Base-by-base conservation (phyloP, 2,329 filamentous ascomycete species). In the Cladosporium sp. region DNA sequence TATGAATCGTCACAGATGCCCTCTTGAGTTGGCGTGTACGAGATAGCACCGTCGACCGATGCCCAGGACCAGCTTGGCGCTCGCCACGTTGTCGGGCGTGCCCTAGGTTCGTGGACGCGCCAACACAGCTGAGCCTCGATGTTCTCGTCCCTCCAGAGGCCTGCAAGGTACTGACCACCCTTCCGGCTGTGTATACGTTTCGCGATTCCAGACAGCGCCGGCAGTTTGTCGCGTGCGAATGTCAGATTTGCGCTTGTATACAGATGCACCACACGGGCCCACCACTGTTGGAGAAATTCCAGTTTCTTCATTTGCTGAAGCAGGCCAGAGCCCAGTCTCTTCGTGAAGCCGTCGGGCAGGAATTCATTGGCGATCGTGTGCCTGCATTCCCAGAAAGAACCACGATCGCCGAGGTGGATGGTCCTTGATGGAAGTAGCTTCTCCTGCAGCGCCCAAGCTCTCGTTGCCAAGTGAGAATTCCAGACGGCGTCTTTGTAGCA, bases 41-140 rank as follows among this genome's bases (percentile, higher is more conserved):
- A 58, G 16, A 59, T 32, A 18, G 57, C 32, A 10, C 21, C 39
- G 21, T 59, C 32, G 11, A 59, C 21, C 8, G 57, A 59, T 2
- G 39, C 34, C 57, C 57, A 59, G 10, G 57, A 59, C 57, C 57
- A 59, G 13, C 32, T 39, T 10, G 56, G 56, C 32, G 32, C 56
- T 8, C 56, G 28, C 26, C 28, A 58, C 25, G 16, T 21, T 18
- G 18, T 43, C 30, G 56, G 36, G 25, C 32, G 36, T 58, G 2
- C 21, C 21, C 18, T 14, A 39, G 21, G 2, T 2, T 21, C 21
- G 14, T 26, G 13, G 21, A 26, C 23, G 8, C 26, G 56, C 56
- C 30, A 58, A 30, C 56, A 58, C 11, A 58, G 56, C 25, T 58
- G 32, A 6, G 21, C n/a, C 18, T 36, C 56, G 11, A 58, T 34